Conservation (phyloP, 75 land plant genomes). For the Adiantum capillusveneris region DNA sequence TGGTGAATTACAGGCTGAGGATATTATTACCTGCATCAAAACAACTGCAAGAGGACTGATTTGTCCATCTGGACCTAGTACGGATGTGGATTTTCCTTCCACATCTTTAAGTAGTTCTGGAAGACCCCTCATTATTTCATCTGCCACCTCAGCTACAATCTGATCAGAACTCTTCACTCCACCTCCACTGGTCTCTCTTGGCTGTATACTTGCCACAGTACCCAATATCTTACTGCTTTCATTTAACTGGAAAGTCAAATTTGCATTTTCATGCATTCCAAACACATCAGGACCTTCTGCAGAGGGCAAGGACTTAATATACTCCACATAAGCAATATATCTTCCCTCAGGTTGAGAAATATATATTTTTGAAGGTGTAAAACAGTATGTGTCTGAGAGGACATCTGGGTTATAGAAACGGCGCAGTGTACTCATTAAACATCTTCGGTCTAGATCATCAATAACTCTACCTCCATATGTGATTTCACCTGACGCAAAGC, state of each 20-base stretch:
- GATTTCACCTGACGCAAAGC: conserved; percentile 21
- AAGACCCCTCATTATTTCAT: conserved; percentile 2
- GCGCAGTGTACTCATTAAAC: conserved; percentile 24
- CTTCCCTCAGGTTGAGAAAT: conserved; percentile 20
- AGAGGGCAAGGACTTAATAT: conserved; percentile 16
- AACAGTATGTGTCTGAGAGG: conserved; percentile 12
- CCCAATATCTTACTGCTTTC: conserved; percentile 22
- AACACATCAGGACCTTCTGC: conserved; percentile 30
- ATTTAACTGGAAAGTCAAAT: conserved; percentile 26
- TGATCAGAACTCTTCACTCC: conserved; percentile 25
- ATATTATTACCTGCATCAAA: conserved; percentile 15
- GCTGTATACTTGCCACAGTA: conserved; percentile 24
- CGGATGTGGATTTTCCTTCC: background rate
- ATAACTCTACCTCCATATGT: conserved; percentile 32
- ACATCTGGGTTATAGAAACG: conserved; percentile 27
- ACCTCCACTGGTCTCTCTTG: conserved; percentile 9
- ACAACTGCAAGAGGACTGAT: conserved; percentile 23
- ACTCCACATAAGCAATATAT: conserved; percentile 15
- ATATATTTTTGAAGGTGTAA: conserved; percentile 14
- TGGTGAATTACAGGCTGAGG: too few relatives aligned
- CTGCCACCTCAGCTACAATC: conserved; percentile 20
- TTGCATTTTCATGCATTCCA: conserved; percentile 38
- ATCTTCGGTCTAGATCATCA: conserved; percentile 27
- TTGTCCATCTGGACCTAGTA: conserved; percentile 23
- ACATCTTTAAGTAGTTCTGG: conserved; percentile 6